phyloP scores from a whole-genome alignment of 768 basidiomycete species.

The Boletellus ananiceps region DNA sequence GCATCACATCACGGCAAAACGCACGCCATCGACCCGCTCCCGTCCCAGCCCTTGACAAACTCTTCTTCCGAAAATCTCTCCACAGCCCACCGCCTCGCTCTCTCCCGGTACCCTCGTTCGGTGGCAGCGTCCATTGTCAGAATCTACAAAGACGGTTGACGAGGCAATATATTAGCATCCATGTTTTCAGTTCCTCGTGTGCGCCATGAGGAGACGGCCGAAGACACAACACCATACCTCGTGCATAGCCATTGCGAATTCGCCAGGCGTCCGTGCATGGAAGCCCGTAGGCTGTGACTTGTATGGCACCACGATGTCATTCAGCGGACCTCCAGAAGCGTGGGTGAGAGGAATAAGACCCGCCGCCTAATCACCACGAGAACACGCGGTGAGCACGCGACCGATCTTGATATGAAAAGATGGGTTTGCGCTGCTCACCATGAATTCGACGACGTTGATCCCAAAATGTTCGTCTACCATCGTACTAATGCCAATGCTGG shows the following conservation, averaged over 20 bases:
- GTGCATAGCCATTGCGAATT: constrained; percentile 67
- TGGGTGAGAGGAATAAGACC: constrained; percentile 91
- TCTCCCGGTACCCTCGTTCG: constrained; percentile 56
- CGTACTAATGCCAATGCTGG: constrained; percentile 86
- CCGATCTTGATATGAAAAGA: not conserved
- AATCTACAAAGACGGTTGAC: constrained; percentile 11
- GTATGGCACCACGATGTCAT: constrained; percentile 86
- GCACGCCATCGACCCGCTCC: constrained; percentile 51
- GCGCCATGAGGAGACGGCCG: not conserved
- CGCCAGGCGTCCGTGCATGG: constrained; percentile 63
- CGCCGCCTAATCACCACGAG: constrained; percentile 61
- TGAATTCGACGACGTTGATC: constrained; percentile 96
- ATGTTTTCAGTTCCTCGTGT: not conserved
- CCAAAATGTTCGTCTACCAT: constrained; percentile 99
- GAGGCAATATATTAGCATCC: constrained; percentile 11
- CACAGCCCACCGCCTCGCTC: constrained; percentile 69
- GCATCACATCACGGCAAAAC: constrained; percentile 6
- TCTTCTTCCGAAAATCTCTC: constrained; percentile 71
- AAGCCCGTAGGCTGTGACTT: constrained; percentile 74
- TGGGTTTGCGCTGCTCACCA: constrained; percentile 51
- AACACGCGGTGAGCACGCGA: constrained; percentile 14
- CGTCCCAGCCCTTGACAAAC: constrained; percentile 75
- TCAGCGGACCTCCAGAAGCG: constrained; percentile 86
- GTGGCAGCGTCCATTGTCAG: constrained; percentile 52
- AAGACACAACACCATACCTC: constrained; percentile 30